A percentile compares a stretch with the other conserved stretches of the same genome.
phyloP scores from a whole-genome alignment of 1,284 basidiomycete genomes.

The Apiotrichum gracile region DNA sequence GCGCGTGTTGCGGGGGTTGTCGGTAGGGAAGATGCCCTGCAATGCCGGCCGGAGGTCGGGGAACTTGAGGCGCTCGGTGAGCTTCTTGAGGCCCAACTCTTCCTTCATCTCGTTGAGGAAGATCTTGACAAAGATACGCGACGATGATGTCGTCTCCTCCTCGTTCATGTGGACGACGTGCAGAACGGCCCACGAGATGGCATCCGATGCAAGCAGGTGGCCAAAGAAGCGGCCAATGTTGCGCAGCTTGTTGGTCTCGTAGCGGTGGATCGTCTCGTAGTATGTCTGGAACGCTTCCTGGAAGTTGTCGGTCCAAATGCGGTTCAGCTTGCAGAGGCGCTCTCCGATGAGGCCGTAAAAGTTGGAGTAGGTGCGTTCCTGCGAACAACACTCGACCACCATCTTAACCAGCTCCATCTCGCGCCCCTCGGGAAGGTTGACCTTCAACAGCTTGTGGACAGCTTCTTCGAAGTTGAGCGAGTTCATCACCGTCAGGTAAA shows the following conservation, averaged over 20 bases:
- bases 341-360: conserved; percentile 97
- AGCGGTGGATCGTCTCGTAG: conserved; percentile 95
- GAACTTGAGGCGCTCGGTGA: conserved; percentile 81
- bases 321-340: conserved; percentile 91
- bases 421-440: conserved; percentile 83
- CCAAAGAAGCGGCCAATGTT: conserved; percentile 98
- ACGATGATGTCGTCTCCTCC: conserved; percentile 92
- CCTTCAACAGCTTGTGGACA: conserved; percentile 92
- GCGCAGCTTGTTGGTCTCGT: conserved; percentile 94
- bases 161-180: conserved; percentile 89
- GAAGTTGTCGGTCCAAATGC: conserved; percentile 84
- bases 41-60: conserved; percentile 70
- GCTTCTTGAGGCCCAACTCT: conserved; percentile 75
- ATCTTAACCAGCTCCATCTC: conserved; percentile 98
- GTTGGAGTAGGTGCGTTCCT: conserved; percentile 92
- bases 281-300: conserved; percentile 85
- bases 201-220: conserved; percentile 76
- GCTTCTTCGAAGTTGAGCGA: conserved; percentile 97
- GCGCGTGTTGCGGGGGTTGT: conserved; percentile 92
- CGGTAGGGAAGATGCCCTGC: conserved; percentile 85
- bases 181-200: conserved; percentile 82
- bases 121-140: conserved; percentile 97
- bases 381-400: conserved; percentile 99
- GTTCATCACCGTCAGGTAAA: conserved; percentile 99
- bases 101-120: conserved; percentile 92